A percentile compares a stretch with the other conserved stretches of the same genome.
Conservation (phyloP, 345 rosid species). For the Lepidium africanum region DNA sequence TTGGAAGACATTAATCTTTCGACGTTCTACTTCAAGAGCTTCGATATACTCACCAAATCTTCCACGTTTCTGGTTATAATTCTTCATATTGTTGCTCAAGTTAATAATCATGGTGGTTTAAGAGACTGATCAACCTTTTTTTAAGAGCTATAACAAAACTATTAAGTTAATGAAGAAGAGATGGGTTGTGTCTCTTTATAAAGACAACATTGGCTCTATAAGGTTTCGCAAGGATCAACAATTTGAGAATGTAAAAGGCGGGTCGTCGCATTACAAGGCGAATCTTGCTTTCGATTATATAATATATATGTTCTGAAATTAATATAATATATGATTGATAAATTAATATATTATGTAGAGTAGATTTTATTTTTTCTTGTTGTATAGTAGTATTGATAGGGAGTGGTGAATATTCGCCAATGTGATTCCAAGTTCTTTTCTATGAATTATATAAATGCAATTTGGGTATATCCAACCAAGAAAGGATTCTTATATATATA, state of each 20-base stretch:
- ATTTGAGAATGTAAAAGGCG: conserved; percentile 9
- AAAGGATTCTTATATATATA: background rate
- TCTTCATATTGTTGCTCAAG: conserved; percentile 27
- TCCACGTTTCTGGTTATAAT: conserved; percentile 47
- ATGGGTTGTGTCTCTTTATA: conserved; percentile 19
- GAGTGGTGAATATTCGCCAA: conserved; percentile 17
- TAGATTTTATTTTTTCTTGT: conserved; percentile 1
- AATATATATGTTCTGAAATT: background rate
- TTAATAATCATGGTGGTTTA: conserved; percentile 16
- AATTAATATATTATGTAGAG: conserved; percentile 4
- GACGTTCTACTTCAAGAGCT: conserved; percentile 77
- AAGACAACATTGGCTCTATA: conserved; percentile 46
- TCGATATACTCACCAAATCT: conserved; percentile 50
- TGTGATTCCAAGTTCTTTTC: conserved; percentile 14
- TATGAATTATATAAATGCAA: background rate
- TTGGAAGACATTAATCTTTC: conserved; percentile 82
- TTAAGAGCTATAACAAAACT: background rate
- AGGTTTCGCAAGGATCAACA: conserved; percentile 42
- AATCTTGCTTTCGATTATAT: conserved; percentile 33
- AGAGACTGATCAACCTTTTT: background rate
- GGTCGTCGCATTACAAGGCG: conserved; percentile 32
- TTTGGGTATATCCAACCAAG: background rate
- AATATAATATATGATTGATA: background rate
- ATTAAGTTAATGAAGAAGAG: background rate
- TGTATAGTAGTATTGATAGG: background rate